Evolutionary conservation across 805 yeast species (phyloP).

Genomic region (Kuraishia floccosa): DNA sequence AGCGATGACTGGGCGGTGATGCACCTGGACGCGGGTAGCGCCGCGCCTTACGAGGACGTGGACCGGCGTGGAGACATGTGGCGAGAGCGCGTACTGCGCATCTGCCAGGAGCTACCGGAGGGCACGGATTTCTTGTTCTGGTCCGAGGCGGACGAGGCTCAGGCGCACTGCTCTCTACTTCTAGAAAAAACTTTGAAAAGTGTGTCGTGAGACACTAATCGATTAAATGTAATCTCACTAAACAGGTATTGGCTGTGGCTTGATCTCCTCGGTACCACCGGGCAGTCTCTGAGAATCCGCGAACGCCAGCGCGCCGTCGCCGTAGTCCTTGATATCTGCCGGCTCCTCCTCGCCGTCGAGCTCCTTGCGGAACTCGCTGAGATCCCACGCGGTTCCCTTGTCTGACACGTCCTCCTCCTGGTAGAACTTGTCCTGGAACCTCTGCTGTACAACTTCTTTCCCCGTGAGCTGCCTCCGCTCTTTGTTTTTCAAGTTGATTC

Average conservation of each 20-base stretch:
- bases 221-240: not conserved
- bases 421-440: slow-evolving; percentile 44
- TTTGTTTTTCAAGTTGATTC: slow-evolving; percentile 22
- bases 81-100: slow-evolving; percentile 33
- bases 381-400: slow-evolving; percentile 42
- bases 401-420: slow-evolving; percentile 34
- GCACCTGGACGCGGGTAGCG: not conserved
- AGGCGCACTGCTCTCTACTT: slow-evolving; percentile 21
- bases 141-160: slow-evolving; percentile 28
- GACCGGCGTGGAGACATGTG: slow-evolving; percentile 46
- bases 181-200: no score
- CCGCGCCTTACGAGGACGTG: not conserved
- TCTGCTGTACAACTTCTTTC: slow-evolving; percentile 53
- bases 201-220: no score
- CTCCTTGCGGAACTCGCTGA: slow-evolving; percentile 42
- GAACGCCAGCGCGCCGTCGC: slow-evolving; percentile 45
- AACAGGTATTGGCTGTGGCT: not conserved
- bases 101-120: slow-evolving; percentile 27
- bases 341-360: slow-evolving; percentile 41
- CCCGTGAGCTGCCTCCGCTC: slow-evolving; percentile 47
- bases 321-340: slow-evolving; percentile 54
- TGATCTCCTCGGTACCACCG: not conserved
- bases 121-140: slow-evolving; percentile 28
- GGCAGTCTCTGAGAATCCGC: slow-evolving; percentile 12
- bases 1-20: not conserved